Percentiles rank a stretch among this genome's conserved stretches.
Evolutionary conservation across 2,329 filamentous ascomycete species (phyloP).

Genomic region (Monascus ruber): DNA sequence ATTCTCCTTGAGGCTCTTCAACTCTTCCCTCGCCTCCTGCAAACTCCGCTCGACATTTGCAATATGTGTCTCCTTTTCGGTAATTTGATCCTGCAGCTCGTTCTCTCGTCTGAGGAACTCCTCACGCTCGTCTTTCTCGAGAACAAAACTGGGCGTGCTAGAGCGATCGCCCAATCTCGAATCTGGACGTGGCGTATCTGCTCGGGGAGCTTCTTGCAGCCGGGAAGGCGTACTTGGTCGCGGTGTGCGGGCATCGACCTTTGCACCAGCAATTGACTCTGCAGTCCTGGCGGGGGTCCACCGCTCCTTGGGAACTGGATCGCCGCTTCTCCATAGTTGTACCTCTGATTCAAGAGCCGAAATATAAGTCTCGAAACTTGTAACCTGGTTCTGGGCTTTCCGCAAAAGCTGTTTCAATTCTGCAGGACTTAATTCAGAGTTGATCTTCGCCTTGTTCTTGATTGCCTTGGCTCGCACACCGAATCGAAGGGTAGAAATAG

Average conservation of each 20-base stretch:
- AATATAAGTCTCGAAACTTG: slow-evolving; percentile 80
- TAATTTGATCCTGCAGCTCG: slow-evolving; percentile 89
- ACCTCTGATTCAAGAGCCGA: slow-evolving; percentile 74
- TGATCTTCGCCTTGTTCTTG: slow-evolving; percentile 99
- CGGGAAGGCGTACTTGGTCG: slow-evolving; percentile 32
- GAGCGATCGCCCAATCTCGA: slow-evolving; percentile 66
- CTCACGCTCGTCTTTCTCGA: slow-evolving; percentile 94
- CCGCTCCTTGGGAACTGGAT: slow-evolving; percentile 74
- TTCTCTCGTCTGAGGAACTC: slow-evolving; percentile 93
- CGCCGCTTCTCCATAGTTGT: slow-evolving; percentile 74
- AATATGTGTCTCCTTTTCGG: slow-evolving; percentile 79
- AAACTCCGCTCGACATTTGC: slow-evolving; percentile 68
- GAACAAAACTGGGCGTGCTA: slow-evolving; percentile 71
- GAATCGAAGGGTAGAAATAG: slow-evolving; percentile 80
- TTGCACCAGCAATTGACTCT: slow-evolving; percentile 40
- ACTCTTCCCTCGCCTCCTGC: slow-evolving; percentile 74
- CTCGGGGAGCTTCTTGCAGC: slow-evolving; percentile 35
- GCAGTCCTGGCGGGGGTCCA: slow-evolving; percentile 62
- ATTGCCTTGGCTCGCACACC: slow-evolving; percentile 96
- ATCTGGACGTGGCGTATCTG: slow-evolving; percentile 52
- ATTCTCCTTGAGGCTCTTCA: slow-evolving; percentile 74
- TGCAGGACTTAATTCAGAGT: slow-evolving; percentile 88
- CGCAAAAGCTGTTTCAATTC: slow-evolving; percentile 89
- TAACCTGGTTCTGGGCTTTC: slow-evolving; percentile 82
- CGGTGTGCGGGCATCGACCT: slow-evolving; percentile 37